Evolutionary conservation across 768 basidiomycete species (phyloP), one percentile per base, ranked within the genome.

Genomic region (Heimioporus sp.): DNA sequence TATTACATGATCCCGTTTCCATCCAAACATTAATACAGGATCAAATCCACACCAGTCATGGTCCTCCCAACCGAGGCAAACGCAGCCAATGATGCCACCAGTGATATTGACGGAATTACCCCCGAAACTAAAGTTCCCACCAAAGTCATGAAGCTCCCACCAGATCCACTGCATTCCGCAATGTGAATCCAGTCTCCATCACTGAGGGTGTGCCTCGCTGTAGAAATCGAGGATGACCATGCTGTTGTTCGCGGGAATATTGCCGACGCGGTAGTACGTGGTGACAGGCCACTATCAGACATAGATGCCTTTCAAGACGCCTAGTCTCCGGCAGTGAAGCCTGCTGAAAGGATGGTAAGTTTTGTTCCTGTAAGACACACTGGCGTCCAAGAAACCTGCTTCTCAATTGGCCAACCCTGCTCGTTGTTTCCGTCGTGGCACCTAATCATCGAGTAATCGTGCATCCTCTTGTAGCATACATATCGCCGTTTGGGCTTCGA

Each of bases 271-370:
- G n/a, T n/a, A n/a, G n/a, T 64, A 13, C 76, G 77, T 53, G 77
- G 71, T 11, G 67, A 61, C n/a, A 76, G 74, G 12, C 71, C 62
- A 30, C 65, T 62, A 4, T 70, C 64, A 11, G 53, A 19, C 53
- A 54, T 10, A 54, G 68, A 42, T 52, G 58, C 16, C 58, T 67
- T 52, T 53, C 66, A 56, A 55, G 70, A 66, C 5, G 72, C 72
- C 43, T 57, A 64, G 8, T 82, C 80, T 65, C 89, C 86, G 0
- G 80, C 77, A 15, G 76, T 76, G 62, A 78, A 89, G 59, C 85
- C 87, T 1, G 82, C 80, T 82, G 86, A 43, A 8, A 48, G 20
- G 42, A 43, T 6, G 10, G 47, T 60, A 31, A 47, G 17, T n/a
- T 15, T 34, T 5, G 10, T 39, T 11, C 20, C 17, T n/a, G 19